Evolutionary conservation across 192 early-diverging fungal genomes (phyloP).

Genomic region (Rhizoclosmatium globosum): DNA sequence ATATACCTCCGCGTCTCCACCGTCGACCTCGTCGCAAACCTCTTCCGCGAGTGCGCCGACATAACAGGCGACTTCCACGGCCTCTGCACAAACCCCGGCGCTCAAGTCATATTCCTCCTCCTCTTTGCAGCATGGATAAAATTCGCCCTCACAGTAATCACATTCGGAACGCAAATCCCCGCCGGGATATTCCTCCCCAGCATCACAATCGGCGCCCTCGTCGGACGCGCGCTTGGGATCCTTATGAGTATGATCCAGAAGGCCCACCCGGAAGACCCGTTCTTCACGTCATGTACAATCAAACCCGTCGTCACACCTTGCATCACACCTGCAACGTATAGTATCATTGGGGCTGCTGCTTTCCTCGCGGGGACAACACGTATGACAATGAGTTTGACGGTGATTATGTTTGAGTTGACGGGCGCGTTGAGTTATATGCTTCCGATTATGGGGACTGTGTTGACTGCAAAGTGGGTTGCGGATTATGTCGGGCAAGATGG

Average conservation of each 20-base stretch:
- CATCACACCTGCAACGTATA: slow-evolving; percentile 95
- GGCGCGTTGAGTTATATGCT: slow-evolving; percentile 90
- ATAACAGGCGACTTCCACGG: slow-evolving; percentile 59
- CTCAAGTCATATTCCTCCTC: slow-evolving; percentile 42
- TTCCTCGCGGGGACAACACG: slow-evolving; percentile 87
- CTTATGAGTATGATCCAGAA: slow-evolving; percentile 73
- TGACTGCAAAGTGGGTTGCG: slow-evolving; percentile 75
- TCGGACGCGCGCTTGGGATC: slow-evolving; percentile 91
- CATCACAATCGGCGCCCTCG: slow-evolving; percentile 92
- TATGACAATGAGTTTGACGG: slow-evolving; percentile 80
- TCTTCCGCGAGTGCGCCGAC: slow-evolving; percentile 66
- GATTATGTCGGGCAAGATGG: slow-evolving; percentile 64
- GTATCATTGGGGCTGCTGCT: slow-evolving; percentile 91
- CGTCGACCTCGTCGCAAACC: slow-evolving; percentile 59
- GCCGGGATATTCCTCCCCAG: slow-evolving; percentile 80
- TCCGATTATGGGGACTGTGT: slow-evolving; percentile 61
- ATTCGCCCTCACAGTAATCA: slow-evolving; percentile 56
- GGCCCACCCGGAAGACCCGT: slow-evolving; percentile 60
- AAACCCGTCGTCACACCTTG: slow-evolving; percentile 65
- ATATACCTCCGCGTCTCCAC: slow-evolving; percentile 49
- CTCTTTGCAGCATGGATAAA: slow-evolving; percentile 54
- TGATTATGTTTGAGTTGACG: slow-evolving; percentile 99
- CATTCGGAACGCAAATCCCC: slow-evolving; percentile 62
- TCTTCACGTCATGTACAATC: slow-evolving; percentile 76
- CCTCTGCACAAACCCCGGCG: slow-evolving; percentile 46